phyloP scores from a whole-genome alignment of 306 rosid species.

The Corylus avellana region DNA sequence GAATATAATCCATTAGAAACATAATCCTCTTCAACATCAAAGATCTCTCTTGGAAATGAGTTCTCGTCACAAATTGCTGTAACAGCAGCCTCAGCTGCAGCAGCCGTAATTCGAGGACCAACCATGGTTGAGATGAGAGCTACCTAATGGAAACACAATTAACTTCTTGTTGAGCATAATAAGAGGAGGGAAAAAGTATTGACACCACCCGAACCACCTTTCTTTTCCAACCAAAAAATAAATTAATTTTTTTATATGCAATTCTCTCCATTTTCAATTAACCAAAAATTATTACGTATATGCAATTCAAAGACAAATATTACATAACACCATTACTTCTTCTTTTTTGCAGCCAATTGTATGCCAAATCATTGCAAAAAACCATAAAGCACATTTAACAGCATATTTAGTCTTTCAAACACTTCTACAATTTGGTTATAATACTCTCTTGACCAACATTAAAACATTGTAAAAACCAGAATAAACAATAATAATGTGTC shows the following conservation, averaged over 20 bases:
- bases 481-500: not conserved
- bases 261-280: slow-evolving; percentile 5
- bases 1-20: slow-evolving; percentile 34
- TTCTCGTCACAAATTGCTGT: slow-evolving; percentile 74
- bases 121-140: slow-evolving; percentile 74
- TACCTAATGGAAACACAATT: slow-evolving; percentile 59
- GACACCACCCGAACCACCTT: not conserved
- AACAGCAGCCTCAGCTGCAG: slow-evolving; percentile 87
- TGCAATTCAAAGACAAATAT: not conserved
- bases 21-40: slow-evolving; percentile 54
- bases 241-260: not conserved
- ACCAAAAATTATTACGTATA: slow-evolving; percentile 9
- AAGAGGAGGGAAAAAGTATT: not conserved
- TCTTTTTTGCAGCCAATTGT: not conserved
- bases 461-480: not conserved
- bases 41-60: slow-evolving; percentile 66
- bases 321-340: not conserved
- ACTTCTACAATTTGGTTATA: slow-evolving; percentile 1
- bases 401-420: slow-evolving; percentile 17
- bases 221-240: not conserved
- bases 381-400: slow-evolving; percentile 20
- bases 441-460: not conserved
- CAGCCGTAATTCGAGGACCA: slow-evolving; percentile 75
- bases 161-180: slow-evolving; percentile 11
- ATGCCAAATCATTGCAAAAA: not conserved